phyloP scores from a whole-genome alignment of 2,329 filamentous ascomycete genomes.

The Dichotomopilus funicola region DNA sequence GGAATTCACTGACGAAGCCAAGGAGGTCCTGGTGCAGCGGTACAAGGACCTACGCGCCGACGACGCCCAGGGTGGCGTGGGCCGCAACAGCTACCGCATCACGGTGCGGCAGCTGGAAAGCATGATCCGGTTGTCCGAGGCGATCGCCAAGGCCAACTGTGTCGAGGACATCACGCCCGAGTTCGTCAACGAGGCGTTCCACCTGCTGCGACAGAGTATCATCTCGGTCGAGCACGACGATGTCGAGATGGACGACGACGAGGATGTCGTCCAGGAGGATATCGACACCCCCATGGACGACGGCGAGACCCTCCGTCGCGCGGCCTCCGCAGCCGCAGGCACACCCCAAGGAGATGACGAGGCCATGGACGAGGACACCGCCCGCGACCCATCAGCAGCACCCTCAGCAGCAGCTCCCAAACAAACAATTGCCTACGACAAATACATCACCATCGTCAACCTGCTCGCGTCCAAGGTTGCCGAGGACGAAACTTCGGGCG shows the following conservation, averaged over 20 bases:
- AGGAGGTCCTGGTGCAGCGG: slow-evolving; percentile 75
- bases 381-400: background rate
- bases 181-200: slow-evolving; percentile 89
- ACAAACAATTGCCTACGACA: slow-evolving; percentile 91
- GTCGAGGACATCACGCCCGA: slow-evolving; percentile 78
- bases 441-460: slow-evolving; percentile 88
- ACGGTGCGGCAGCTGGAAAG: slow-evolving; percentile 94
- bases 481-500: slow-evolving; percentile 65
- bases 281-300: slow-evolving; percentile 31
- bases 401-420: slow-evolving; percentile 34
- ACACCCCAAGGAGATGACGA: slow-evolving; percentile 43
- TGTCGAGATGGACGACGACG: slow-evolving; percentile 81
- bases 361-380: slow-evolving; percentile 22
- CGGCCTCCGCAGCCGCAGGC: slow-evolving; percentile 44
- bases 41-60: slow-evolving; percentile 95
- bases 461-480: slow-evolving; percentile 75
- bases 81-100: slow-evolving; percentile 93
- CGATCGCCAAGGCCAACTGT: slow-evolving; percentile 97
- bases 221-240: slow-evolving; percentile 98
- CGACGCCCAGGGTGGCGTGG: slow-evolving; percentile 88
- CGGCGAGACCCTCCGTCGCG: slow-evolving; percentile 40
- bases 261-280: slow-evolving; percentile 50
- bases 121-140: slow-evolving; percentile 90
- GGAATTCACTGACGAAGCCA: slow-evolving; percentile 83
- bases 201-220: slow-evolving; percentile 86